Evolutionary conservation across 805 yeast genomes (phyloP).

Genomic region (Starmerella etchellsii): DNA sequence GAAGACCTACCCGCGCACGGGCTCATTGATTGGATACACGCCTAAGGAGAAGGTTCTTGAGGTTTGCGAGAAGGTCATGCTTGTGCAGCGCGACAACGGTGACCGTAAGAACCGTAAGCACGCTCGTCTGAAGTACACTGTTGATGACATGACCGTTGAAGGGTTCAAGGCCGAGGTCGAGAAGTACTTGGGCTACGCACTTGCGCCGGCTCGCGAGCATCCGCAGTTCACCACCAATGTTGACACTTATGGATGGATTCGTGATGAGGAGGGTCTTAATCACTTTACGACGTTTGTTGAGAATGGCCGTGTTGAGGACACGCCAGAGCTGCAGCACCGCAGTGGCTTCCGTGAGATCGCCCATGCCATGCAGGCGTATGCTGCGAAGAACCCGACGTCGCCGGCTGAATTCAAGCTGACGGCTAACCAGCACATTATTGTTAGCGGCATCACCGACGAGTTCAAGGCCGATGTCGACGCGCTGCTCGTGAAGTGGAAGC

Average conservation of each 20-base stretch:
- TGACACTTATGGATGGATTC: slow-evolving; percentile 88
- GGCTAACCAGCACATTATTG: slow-evolving; percentile 84
- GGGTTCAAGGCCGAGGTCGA: slow-evolving; percentile 70
- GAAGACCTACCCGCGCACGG: slow-evolving; percentile 93
- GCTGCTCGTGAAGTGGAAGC: slow-evolving; percentile 55
- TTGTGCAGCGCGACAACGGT: slow-evolving; percentile 89
- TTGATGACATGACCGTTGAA: slow-evolving; percentile 87
- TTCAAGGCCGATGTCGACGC: slow-evolving; percentile 51
- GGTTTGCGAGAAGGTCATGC: slow-evolving; percentile 83
- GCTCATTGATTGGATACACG: slow-evolving; percentile 72
- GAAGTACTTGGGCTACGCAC: slow-evolving; percentile 63
- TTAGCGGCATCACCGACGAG: slow-evolving; percentile 59
- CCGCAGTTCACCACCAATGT: slow-evolving; percentile 66
- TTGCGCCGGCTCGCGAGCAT: slow-evolving; percentile 57
- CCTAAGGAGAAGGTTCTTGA: slow-evolving; percentile 51
- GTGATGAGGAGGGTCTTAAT: slow-evolving; percentile 60
- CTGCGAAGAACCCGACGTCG: slow-evolving; percentile 15
- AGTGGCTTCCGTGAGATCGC: slow-evolving; percentile 76
- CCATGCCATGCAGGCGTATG: slow-evolving; percentile 38
- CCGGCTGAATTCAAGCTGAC: slow-evolving; percentile 78
- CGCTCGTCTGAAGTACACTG: slow-evolving; percentile 92
- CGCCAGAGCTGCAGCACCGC: slow-evolving; percentile 80
- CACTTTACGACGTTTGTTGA: slow-evolving; percentile 92
- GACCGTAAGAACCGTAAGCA: slow-evolving; percentile 94
- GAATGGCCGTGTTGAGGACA: slow-evolving; percentile 92